These are phyloP conservation scores for Aspergillus sojae DNA, from an alignment of 2,329 filamentous ascomycete genomes.

Conservation along the genomic window DNA sequence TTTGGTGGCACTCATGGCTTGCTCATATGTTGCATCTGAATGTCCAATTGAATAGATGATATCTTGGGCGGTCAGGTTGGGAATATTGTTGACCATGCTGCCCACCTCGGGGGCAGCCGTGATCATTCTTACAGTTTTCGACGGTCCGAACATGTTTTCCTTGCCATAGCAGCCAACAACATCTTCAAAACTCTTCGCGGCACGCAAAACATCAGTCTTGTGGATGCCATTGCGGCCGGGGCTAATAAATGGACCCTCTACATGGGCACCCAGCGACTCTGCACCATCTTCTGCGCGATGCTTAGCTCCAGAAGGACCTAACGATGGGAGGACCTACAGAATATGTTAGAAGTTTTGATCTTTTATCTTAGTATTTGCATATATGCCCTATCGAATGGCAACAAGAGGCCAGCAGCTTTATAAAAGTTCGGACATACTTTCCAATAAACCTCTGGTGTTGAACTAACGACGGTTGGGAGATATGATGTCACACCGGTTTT, in stretches of 20 bases:
- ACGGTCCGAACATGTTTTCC: slow-evolving; percentile 58
- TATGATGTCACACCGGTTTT: slow-evolving; percentile 86
- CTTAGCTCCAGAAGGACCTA: slow-evolving; percentile 68
- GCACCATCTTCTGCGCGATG: slow-evolving; percentile 69
- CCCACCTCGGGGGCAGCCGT: slow-evolving; percentile 84
- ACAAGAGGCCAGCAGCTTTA: neutral
- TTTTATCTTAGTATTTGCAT: neutral
- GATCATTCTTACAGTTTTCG: slow-evolving; percentile 68
- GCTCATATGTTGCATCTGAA: slow-evolving; percentile 83
- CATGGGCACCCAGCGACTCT: slow-evolving; percentile 86
- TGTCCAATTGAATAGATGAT: slow-evolving; percentile 84
- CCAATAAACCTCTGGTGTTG: slow-evolving; percentile 78
- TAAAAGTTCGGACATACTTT: slow-evolving; percentile 51
- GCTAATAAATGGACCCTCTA: slow-evolving; percentile 86
- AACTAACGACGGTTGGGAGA: slow-evolving; percentile 76
- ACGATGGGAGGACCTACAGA: slow-evolving; percentile 66
- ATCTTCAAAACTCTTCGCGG: slow-evolving; percentile 65
- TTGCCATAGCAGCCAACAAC: slow-evolving; percentile 60
- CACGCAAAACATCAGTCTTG: slow-evolving; percentile 70
- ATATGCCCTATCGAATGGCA: neutral
- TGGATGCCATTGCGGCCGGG: slow-evolving; percentile 86
- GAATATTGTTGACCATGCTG: slow-evolving; percentile 69
- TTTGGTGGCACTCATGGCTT: slow-evolving; percentile 71
- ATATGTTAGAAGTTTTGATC: neutral
- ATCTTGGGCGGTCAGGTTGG: slow-evolving; percentile 63